A percentile compares a stretch with the other conserved stretches of the same genome.
Conservation (phyloP, 768 basidiomycete species). For the Podaxis rugospora region DNA sequence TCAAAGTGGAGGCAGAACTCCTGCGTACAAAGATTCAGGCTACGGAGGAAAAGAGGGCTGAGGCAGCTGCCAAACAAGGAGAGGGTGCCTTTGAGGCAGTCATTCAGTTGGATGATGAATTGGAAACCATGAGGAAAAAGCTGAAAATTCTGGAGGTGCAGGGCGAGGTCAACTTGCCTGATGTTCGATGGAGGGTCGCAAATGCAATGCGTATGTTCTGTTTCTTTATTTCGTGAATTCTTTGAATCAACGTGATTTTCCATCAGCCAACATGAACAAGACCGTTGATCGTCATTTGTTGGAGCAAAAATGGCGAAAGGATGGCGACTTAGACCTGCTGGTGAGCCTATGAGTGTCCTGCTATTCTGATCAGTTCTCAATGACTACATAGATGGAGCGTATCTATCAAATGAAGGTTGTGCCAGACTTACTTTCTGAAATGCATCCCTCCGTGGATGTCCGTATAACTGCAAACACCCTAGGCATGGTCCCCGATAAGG, state of each 20-base stretch:
- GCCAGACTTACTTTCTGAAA: constrained; percentile 74
- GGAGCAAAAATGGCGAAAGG: constrained; percentile 82
- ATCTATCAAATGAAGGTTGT: constrained; percentile 87
- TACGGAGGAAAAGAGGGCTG: constrained; percentile 19
- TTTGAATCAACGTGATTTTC: neutral
- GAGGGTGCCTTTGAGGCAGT: constrained; percentile 25
- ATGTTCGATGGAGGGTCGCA: constrained; percentile 70
- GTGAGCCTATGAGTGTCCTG: constrained; percentile 39
- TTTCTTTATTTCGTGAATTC: neutral
- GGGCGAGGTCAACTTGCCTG: constrained; percentile 80
- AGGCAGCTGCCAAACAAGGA: constrained; percentile 18
- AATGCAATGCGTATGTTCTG: constrained; percentile 72
- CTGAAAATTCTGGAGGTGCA: constrained; percentile 68
- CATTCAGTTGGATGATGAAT: constrained; percentile 26
- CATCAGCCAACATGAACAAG: constrained; percentile 60
- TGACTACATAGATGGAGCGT: constrained; percentile 74
- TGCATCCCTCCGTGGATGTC: constrained; percentile 74
- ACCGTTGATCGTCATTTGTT: constrained; percentile 73
- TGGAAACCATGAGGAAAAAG: constrained; percentile 44
- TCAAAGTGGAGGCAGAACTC: constrained; percentile 40
- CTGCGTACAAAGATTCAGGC: constrained; percentile 29
- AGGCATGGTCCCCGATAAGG: constrained; percentile 30
- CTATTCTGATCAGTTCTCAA: neutral
- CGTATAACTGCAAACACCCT: constrained; percentile 45
- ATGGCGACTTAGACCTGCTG: constrained; percentile 79